These are phyloP conservation scores for Athelia sp. DNA, from an alignment of 1,284 basidiomycete genomes.

Conservation along the genomic window DNA sequence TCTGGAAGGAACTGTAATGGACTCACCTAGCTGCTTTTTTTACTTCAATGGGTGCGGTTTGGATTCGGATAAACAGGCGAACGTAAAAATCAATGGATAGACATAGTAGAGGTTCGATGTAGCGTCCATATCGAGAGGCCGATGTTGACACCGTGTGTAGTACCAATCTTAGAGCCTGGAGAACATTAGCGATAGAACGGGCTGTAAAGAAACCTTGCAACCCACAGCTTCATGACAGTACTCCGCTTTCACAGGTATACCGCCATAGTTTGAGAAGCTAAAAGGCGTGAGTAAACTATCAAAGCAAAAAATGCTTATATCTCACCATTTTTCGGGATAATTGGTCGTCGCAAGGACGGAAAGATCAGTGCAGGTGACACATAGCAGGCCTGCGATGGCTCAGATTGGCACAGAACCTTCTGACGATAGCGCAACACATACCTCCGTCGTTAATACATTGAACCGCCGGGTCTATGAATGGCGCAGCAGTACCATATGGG, in stretches of 20 bases:
- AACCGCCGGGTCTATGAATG: conserved; percentile 97
- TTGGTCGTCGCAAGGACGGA: conserved; percentile 92
- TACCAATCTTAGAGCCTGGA: conserved; percentile 83
- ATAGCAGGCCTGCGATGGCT: conserved; percentile 67
- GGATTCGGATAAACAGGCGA: conserved; percentile 84
- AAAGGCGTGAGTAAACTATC: neutral
- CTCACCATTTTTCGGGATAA: conserved; percentile 94
- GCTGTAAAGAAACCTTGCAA: conserved; percentile 4
- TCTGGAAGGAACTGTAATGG: no score
- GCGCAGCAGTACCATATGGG: conserved; percentile 95
- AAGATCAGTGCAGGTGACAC: conserved; percentile 96
- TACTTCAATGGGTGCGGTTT: conserved; percentile 77
- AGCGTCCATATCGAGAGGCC: conserved; percentile 89
- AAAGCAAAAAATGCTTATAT: conserved; percentile 5
- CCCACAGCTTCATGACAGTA: conserved; percentile 90
- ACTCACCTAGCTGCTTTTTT: conserved; percentile 78
- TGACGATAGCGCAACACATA: conserved; percentile 22
- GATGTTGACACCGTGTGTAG: conserved; percentile 82
- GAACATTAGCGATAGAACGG: conserved; percentile 2
- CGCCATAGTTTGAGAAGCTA: conserved; percentile 95
- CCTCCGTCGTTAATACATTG: conserved; percentile 87
- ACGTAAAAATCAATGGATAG: conserved; percentile 98
- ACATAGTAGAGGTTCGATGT: conserved; percentile 87
- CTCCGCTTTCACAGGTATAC: conserved; percentile 87
- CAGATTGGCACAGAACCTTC: conserved; percentile 3